Base-by-base conservation (phyloP, 2,329 filamentous ascomycete species). In the Leptodontidium sp. region DNA sequence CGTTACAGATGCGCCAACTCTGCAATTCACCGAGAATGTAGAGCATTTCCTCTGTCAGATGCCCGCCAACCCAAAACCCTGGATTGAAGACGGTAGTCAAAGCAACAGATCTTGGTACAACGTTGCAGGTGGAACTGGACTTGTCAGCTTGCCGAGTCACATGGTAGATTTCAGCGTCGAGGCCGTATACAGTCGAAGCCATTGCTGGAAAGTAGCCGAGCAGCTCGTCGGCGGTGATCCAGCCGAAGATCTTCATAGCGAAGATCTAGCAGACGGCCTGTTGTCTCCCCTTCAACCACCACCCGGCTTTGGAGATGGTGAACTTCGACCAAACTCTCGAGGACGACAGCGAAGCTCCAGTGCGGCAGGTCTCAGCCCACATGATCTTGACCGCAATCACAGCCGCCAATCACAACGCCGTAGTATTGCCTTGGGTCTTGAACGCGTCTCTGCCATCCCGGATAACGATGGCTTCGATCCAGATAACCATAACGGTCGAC, bases 31-130 rank as follows among this genome's bases (percentile, higher is more conserved):
- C 0, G 87, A 93, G 62, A 90, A 87, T 1, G 91, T 93, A 2
- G 93, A 95, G 78, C 93, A 95, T 80, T 96, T 95, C 82, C 83
- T 95, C 35, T 94, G 92, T 78, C 86, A 93, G 77, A 88, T 91
- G 4, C 90, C 92, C 0, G 87, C 91, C 75, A 90, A 90, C 21
- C 89, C 90, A 65, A 84, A 88, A 0, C 92, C 93, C 0, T 96
- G 93, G 93, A 84, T 90, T 57, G 87, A 88, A 65, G 90, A 91
- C 64, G 87, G 78, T 14, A 74, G 71, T 47, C 83, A 85, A 43
- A 86, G 90, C 15, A 86, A 87, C 74, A 89, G 89, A 81, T 88
- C 89, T 75, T 93, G 91, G 91, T 93, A 92, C 79, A 88, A 91
- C 72, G 88, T 92, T 5, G 89, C 91, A 2, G 93, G 91, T 47